phyloP scores from a whole-genome alignment of 225 moss, liverwort and hornwort species.

The Thuidium tamariscinum region DNA sequence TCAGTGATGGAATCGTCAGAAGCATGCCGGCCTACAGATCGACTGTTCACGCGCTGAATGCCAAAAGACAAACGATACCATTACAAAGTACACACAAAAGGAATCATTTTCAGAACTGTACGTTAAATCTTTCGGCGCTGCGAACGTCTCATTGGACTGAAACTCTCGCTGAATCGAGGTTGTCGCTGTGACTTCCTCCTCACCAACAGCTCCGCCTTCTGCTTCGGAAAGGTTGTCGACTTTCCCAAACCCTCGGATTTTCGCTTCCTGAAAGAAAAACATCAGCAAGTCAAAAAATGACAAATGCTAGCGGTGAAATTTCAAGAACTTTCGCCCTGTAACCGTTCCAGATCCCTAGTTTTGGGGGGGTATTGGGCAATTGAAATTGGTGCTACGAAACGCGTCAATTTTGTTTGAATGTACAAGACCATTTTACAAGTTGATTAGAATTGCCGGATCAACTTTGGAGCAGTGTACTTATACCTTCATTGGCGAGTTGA shows the following conservation, averaged over 20 bases:
- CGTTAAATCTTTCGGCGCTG: not conserved
- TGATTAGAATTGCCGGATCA: not conserved
- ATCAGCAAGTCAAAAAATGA: not conserved
- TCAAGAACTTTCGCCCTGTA: too few species aligned
- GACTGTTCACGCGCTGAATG: not conserved
- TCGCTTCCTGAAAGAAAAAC: not conserved
- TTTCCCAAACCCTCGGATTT: not conserved
- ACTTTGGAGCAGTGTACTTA: not conserved
- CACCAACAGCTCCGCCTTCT: not conserved
- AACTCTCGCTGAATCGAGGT: not conserved
- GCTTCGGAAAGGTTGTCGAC: not conserved
- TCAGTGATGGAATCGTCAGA: not conserved
- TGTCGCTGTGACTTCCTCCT: not conserved
- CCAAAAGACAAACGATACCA: not conserved
- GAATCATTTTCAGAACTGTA: not conserved
- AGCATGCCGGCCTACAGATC: not conserved
- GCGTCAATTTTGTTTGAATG: not conserved
- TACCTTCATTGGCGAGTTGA: conserved; percentile 12
- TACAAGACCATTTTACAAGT: not conserved
- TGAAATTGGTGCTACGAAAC: not conserved
- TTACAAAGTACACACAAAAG: too few species aligned
- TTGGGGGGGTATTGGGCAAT: not conserved
- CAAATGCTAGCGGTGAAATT: not conserved
- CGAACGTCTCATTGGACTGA: not conserved
- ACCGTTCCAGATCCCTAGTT: not conserved